phyloP scores from a whole-genome alignment of 495 filamentous ascomycete species.

The Thozetella sp. region DNA sequence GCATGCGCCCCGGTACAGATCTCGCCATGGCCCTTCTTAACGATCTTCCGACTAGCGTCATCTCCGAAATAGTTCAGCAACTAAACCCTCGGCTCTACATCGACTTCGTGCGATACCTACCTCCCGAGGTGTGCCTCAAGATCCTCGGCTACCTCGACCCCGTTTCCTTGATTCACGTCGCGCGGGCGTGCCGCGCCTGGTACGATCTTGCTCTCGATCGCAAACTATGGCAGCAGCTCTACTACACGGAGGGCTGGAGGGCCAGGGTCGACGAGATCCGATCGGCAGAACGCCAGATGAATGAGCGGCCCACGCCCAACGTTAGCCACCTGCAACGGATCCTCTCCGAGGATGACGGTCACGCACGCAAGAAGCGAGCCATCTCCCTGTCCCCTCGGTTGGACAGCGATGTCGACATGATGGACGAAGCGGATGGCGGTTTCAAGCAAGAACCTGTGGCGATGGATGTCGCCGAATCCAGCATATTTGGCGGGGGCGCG shows the following conservation, averaged over 20 bases:
- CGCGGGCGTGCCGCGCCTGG: slow-evolving; percentile 80
- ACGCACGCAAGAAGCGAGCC: slow-evolving; percentile 45
- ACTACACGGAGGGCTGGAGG: slow-evolving; percentile 83
- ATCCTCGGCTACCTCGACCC: slow-evolving; percentile 86
- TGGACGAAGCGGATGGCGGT: slow-evolving; percentile 33
- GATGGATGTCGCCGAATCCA: slow-evolving; percentile 23
- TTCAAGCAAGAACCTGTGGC: slow-evolving; percentile 25
- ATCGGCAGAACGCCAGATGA: slow-evolving; percentile 64
- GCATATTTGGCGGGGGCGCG: slow-evolving; percentile 34
- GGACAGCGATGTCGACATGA: slow-evolving; percentile 48
- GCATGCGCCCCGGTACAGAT: slow-evolving; percentile 33
- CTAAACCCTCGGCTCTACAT: slow-evolving; percentile 83
- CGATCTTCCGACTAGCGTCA: slow-evolving; percentile 72
- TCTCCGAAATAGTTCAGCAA: slow-evolving; percentile 74
- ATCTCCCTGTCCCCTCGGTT: slow-evolving; percentile 29
- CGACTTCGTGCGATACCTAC: slow-evolving; percentile 84
- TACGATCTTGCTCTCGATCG: slow-evolving; percentile 78
- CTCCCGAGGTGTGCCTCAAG: slow-evolving; percentile 84
- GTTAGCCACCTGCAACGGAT: slow-evolving; percentile 25
- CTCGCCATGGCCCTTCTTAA: slow-evolving; percentile 68
- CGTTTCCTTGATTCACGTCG: slow-evolving; percentile 73
- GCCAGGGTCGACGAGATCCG: slow-evolving; percentile 66
- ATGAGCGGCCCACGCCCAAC: slow-evolving; percentile 18
- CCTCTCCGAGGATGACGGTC: slow-evolving; percentile 35
- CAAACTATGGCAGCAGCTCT: slow-evolving; percentile 82